Percentiles rank a stretch among this genome's conserved stretches.
These are phyloP conservation scores for Kickxella alabastrina DNA, from an alignment of 192 early-diverging fungal genomes.

Conservation along the genomic window DNA sequence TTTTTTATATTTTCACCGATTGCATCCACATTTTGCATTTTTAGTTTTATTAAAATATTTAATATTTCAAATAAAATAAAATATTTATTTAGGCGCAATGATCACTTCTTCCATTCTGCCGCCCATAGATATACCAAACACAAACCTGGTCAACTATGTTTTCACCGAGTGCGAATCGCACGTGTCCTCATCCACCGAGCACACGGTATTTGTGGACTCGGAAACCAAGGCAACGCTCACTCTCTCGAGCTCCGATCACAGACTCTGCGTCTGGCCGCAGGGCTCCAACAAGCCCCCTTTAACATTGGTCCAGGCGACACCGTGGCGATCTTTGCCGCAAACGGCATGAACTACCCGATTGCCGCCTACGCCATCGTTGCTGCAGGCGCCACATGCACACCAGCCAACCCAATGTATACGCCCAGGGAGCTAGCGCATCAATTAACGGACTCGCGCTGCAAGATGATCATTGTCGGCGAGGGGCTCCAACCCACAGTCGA, in stretches of 20 bases:
- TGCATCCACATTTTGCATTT: no score
- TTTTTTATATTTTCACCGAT: no score
- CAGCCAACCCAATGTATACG: constrained; percentile 80
- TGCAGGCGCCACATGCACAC: constrained; percentile 62
- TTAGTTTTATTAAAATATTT: no score
- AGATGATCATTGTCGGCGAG: constrained; percentile 58
- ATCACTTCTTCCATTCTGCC: constrained; percentile 28
- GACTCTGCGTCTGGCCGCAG: constrained; percentile 13
- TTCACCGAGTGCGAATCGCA: constrained; percentile 18
- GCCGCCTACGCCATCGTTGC: constrained; percentile 61
- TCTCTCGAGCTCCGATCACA: constrained; percentile 11
- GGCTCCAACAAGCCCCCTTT: no score
- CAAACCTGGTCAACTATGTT: constrained; percentile 26
- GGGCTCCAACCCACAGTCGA: constrained; percentile 19
- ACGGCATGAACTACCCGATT: constrained; percentile 62
- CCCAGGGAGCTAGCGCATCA: constrained; percentile 75
- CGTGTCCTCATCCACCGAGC: not conserved
- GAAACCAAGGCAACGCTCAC: constrained; percentile 11
- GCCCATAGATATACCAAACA: constrained; percentile 16
- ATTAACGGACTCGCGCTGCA: constrained; percentile 66
- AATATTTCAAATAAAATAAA: no score
- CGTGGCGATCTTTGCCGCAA: constrained; percentile 54
- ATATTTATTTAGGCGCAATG: constrained; percentile 8
- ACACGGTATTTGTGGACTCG: constrained; percentile 40
- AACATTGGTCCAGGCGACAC: constrained; percentile 67